Evolutionary conservation across 116 monocot genomes (phyloP), one percentile per base, ranked within the genome.

Genomic region (Phalaenopsis hybrid): DNA sequence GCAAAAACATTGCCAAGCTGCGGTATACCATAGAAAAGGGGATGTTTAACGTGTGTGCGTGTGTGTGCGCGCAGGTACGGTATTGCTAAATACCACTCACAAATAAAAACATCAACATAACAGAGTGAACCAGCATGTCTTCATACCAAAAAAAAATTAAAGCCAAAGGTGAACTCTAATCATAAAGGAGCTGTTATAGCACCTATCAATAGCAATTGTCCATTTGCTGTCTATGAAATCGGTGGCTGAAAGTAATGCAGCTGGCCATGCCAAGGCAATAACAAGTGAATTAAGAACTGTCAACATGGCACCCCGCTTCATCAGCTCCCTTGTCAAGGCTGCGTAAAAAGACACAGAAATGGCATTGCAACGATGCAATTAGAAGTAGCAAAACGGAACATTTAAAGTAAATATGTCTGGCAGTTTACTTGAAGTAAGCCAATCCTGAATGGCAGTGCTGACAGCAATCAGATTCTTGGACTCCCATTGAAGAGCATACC

Each of bases 141-240:
- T 8, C 67, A 67, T 67, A 67, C 1, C 25, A 67, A 25, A 67
- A 67, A 63, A 37, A n/a, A 18, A 55, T 67, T 25, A 67, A 21
- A 55, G 67, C 9, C 21, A 67, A 67, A 67, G 25, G 67, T 67
- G 28, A 6, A 67, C 25, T 67, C 2, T 4, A 73, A 43, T 73
- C 73, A 73, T 37, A 41, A 37, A 73, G 13, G 16, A 37, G 41
- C 37, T 73, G 41, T 73, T 49, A 51, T 11, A 34, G 18, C 76
- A 99, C 99, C 99, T 99, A 75, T 99, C 95, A 83, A 99, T 83
- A 80, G 99, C 93, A 80, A 99, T 90, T 43, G 99, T 82, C 99
- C 99, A 99, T 88, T 95, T 95, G 88, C 99, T 91, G 77, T 99
- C 99, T 81, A 99, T 99, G 65, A 92, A 92, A 92, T 89, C 85